Evolutionary conservation across 805 yeast genomes (phyloP), one percentile per base, ranked within the genome.

Genomic region (Kodamaea kakaduensis): DNA sequence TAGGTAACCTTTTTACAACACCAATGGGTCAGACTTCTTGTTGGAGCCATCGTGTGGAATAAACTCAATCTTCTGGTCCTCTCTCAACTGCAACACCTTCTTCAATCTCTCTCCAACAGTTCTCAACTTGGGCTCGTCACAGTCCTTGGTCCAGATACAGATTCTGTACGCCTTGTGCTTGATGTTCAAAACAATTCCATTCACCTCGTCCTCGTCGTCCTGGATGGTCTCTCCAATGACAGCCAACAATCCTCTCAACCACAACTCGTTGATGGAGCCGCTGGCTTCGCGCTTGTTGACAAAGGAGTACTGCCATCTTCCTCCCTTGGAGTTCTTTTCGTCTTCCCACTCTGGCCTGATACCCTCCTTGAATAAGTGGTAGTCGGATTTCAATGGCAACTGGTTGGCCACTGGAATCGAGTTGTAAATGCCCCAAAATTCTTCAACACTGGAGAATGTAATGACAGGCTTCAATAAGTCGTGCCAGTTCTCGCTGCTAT

Each of bases 321-420:
- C 98, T 58, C 98, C 98, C 50, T 80, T 73, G 41, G 84, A 63
- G 65, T 93, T 93, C 46, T 78, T 76, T 36, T 68, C 72, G 63
- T 93, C 97, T 73, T 93, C 98, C 98, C 98, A 93, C 73, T 93
- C 97, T 38, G 98, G 98, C 63, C 86, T 83, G 54, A 93, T 79
- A 40, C 88, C 95, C 58, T 83, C 84, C 68, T 90, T 84, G 73
- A 93, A 93, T 55, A 90, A 77, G 61, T 93, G 95, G 68, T 90
- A 90, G 66, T 93, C 97, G 9, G 96, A 84, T 64, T 81, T 85
- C 53, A 82, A 57, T 50, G 97, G 97, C 58, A 93, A 74, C 58
- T 88, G 96, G 44, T 78, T 77, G 34, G 95, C 96, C 51, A 78
- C 79, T 48, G 97, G 97, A 51, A 93, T 81, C 27, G 94, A 84